Evolutionary conservation across 73 alveolate genomes (phyloP), one percentile per base, ranked within the genome.

Genomic region (Paramecium tetraurelia): DNA sequence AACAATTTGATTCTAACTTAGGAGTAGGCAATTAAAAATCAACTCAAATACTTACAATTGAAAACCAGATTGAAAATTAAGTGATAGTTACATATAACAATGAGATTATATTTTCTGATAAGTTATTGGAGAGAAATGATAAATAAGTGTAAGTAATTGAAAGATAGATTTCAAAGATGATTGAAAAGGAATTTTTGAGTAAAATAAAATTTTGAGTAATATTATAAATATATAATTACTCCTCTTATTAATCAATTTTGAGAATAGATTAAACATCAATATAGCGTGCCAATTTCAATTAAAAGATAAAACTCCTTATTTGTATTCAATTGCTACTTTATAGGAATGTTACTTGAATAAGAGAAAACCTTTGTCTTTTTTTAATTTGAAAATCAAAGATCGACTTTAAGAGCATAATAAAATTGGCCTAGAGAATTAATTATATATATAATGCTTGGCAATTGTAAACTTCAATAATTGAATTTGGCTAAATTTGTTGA

Each of bases 111-210:
- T 63, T 31, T 33, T 63, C 41, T 7, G 46, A 63, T 63, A 27
- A 63, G 24, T 5, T 63, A 7, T 2, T 63, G 41, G 84, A 63
- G 10, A 31, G 46, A 53, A n/a, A 53, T 53, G 69, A 53, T 10
- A 63, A 27, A 31, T 33, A 27, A 24, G 44, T 63, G 50, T 27
- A 63, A 20, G 48, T 63, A 33, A 63, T 63, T 63, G 50, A 63
- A 33, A 63, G 84, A 63, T 31, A 31, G 29, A 63, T 63, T 6
- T 14, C 84, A 31, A 63, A 63, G 29, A 63, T 63, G 84, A 63
- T 63, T 63, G 84, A 63, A 14, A 63, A 63, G 27, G 84, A 63
- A 63, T 63, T 63, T 63, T 63, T 63, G 84, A 63, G 50, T 63
- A 63, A 63, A 63, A 63, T 63, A 63, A 63, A 63, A 33, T 63